Conservation (phyloP, 2,329 filamentous ascomycete genomes). For the Neofusicoccum ribis region DNA sequence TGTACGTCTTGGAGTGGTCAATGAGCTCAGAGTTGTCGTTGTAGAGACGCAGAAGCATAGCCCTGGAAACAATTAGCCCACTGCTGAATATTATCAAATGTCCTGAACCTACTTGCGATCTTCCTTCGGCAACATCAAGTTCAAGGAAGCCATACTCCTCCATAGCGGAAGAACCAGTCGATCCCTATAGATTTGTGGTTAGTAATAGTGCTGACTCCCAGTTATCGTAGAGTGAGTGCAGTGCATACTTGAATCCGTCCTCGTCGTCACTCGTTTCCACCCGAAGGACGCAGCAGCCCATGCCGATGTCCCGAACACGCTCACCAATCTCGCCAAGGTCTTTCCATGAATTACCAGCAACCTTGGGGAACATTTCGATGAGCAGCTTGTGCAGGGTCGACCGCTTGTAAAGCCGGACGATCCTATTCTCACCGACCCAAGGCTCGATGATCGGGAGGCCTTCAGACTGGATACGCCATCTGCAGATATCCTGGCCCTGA, state of each 20-base stretch:
- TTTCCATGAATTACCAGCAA: conserved; percentile 72
- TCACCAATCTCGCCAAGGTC: conserved; percentile 85
- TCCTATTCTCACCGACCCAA: conserved; percentile 77
- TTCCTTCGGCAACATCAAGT: conserved; percentile 98
- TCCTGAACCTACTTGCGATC: conserved; percentile 61
- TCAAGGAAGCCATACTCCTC: conserved; percentile 88
- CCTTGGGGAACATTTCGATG: conserved; percentile 94
- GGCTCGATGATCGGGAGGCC: conserved; percentile 88
- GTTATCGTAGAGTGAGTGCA: conserved; percentile 20
- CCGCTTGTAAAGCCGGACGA: conserved; percentile 73
- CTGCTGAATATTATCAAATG: no score
- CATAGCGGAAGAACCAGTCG: conserved; percentile 88
- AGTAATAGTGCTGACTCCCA: background rate
- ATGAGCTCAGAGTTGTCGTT: conserved; percentile 85
- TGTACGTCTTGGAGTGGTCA: conserved; percentile 55
- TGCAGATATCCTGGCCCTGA: conserved; percentile 80
- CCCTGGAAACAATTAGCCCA: conserved; percentile 42
- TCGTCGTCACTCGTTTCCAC: conserved; percentile 71
- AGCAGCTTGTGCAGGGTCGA: conserved; percentile 80
- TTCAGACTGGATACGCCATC: conserved; percentile 94
- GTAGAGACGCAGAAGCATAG: conserved; percentile 87
- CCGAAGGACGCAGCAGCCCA: conserved; percentile 89
- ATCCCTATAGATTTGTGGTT: conserved; percentile 53
- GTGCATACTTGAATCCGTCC: conserved; percentile 55
- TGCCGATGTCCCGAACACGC: conserved; percentile 72